These are phyloP conservation scores for Pharus latifolius DNA, from an alignment of 176 grass and related monocot genomes.

Conservation along the genomic window DNA sequence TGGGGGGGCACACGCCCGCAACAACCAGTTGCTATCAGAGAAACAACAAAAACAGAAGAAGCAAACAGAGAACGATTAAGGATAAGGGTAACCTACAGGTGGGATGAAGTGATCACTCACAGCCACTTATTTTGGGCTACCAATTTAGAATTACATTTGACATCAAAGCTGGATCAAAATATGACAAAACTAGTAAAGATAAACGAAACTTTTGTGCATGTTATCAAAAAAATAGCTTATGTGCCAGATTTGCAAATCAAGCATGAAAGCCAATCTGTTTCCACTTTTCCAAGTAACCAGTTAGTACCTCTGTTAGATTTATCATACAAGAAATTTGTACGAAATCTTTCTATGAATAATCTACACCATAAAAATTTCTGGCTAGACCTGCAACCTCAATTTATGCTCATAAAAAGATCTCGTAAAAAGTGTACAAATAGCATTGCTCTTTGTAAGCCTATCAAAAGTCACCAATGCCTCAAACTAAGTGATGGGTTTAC, in stretches of 20 bases:
- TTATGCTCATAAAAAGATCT: not conserved
- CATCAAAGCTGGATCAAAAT: not conserved
- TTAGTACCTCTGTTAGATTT: not conserved
- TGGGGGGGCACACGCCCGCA: conserved; percentile 35
- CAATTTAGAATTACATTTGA: not conserved
- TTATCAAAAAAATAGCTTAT: too few species aligned
- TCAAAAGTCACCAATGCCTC: not conserved
- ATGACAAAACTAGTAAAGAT: not conserved
- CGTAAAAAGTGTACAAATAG: too few species aligned
- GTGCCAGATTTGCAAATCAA: not conserved
- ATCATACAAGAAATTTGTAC: too few species aligned
- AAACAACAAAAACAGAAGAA: conserved; percentile 32
- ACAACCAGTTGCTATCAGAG: conserved; percentile 24
- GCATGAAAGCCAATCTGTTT: not conserved
- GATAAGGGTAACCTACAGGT: conserved; percentile 43
- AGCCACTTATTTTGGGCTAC: conserved; percentile 23
- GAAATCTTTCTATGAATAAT: too few species aligned
- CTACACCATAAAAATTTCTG: not conserved
- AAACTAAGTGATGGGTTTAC: not conserved
- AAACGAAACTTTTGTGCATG: not conserved
- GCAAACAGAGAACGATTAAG: conserved; percentile 17
- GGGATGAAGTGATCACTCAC: conserved; percentile 19
- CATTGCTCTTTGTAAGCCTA: too few species aligned
- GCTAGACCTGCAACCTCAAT: not conserved
- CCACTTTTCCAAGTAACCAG: not conserved